Evolutionary conservation across 306 rosid genomes (phyloP).

Genomic region (Vachellia pachyceras): DNA sequence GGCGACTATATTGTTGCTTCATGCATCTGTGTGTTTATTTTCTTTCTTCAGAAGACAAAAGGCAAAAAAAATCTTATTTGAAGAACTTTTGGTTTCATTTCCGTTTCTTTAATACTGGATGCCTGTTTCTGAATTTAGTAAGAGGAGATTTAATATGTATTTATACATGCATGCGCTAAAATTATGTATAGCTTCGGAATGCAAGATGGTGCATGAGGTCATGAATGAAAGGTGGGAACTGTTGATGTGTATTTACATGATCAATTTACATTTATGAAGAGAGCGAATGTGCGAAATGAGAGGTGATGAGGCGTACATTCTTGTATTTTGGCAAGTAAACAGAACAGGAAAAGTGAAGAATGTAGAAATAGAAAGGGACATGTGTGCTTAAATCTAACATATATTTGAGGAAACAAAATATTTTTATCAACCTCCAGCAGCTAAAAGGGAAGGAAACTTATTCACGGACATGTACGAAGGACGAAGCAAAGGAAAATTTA

Average conservation of each 20-base stretch:
- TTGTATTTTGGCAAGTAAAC: no score
- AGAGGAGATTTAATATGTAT: conserved; percentile 52
- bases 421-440: no score
- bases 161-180: conserved; percentile 60
- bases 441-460: no score
- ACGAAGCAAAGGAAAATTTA: no score
- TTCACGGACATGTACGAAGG: no score
- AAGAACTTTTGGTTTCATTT: conserved; percentile 46
- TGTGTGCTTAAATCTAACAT: no score
- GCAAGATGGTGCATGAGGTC: conserved; percentile 43
- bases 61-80: conserved; percentile 41
- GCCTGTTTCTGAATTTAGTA: conserved; percentile 62
- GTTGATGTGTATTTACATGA: not conserved
- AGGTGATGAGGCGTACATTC: not conserved
- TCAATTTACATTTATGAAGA: not conserved
- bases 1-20: conserved; percentile 56
- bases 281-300: no score
- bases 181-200: conserved; percentile 56
- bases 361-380: no score
- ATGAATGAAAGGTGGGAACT: conserved; percentile 29
- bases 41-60: conserved; percentile 42
- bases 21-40: conserved; percentile 63
- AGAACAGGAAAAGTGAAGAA: no score
- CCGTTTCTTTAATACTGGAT: conserved; percentile 48
- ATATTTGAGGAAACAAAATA: no score